Conservation (phyloP, 2,329 filamentous ascomycete genomes). For the Alternaria sp. region DNA sequence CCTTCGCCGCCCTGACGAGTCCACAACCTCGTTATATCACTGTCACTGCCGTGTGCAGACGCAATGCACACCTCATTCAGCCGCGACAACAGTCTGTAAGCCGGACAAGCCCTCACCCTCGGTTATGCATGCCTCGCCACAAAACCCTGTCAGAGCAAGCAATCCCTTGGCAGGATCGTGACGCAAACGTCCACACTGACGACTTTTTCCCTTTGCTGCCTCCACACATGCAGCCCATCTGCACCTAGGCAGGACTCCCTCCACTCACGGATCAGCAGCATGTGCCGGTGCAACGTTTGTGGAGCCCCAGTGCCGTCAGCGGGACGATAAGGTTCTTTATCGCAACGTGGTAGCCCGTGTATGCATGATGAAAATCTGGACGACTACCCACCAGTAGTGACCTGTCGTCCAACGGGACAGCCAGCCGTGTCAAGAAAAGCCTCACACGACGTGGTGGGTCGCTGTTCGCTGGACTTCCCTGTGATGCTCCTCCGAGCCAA, state of each 20-base stretch:
- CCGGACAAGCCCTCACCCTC: background rate
- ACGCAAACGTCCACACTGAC: slow-evolving; percentile 25
- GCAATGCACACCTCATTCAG: slow-evolving; percentile 6
- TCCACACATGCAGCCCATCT: slow-evolving; percentile 22
- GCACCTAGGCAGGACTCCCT: slow-evolving; percentile 27
- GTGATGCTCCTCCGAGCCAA: background rate
- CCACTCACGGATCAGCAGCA: slow-evolving; percentile 24
- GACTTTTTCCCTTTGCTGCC: slow-evolving; percentile 10
- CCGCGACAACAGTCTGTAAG: slow-evolving; percentile 5
- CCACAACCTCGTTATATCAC: slow-evolving; percentile 5
- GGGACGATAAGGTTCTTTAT: slow-evolving; percentile 34
- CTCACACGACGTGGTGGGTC: slow-evolving; percentile 31
- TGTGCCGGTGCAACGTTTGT: slow-evolving; percentile 33
- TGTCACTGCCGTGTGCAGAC: slow-evolving; percentile 14
- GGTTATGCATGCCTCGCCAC: background rate
- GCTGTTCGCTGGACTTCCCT: slow-evolving; percentile 21
- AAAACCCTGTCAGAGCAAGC: background rate
- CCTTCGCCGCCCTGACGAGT: slow-evolving; percentile 5
- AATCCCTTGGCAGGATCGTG: slow-evolving; percentile 17
- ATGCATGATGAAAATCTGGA: slow-evolving; percentile 32
- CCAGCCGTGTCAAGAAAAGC: slow-evolving; percentile 18
- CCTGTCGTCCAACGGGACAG: slow-evolving; percentile 9
- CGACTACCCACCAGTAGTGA: slow-evolving; percentile 25
- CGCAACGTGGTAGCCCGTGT: slow-evolving; percentile 29
- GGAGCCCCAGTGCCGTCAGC: slow-evolving; percentile 28